Evolutionary conservation across 192 early-diverging fungal genomes (phyloP), one percentile per base, ranked within the genome.

Genomic region (Gorgonomyces haynaldii): DNA sequence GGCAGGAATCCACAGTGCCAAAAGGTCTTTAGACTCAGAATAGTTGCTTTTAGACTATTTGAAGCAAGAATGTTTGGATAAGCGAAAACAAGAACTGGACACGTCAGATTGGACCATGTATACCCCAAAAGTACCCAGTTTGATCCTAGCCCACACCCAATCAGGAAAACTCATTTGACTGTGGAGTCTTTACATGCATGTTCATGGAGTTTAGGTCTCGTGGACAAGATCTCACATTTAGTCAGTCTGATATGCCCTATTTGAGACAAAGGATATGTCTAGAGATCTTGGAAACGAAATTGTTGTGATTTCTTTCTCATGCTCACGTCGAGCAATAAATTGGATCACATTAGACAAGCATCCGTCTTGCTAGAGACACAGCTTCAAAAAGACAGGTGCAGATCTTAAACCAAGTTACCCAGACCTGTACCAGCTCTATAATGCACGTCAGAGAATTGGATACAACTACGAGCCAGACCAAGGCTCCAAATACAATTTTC

Each of bases 161-260:
- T 3, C 94, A 97, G 61, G 37, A 62, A 23, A 97, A 97, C 52
- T 84, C 84, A 12, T 89, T 78, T 41, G 94, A 97, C 67, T 97
- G 94, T 55, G 94, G 94, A 6, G 89, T 95, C 3, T 97, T 97
- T 58, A 81, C 89, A 0, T 82, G 78, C 45, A 81, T 81, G 12
- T 91, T 93, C 72, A 83, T 88, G 4, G 89, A 97, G 47, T 75
- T 78, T 52, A 47, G 64, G 10, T 47, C 78, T 1, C 61, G 86
- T 20, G 60, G 62, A n/a, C 46, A 57, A n/a, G 63, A 62, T 0
- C 81, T 91, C 55, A 67, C 67, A 16, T 91, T 91, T 64, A 58
- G 72, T 2, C 89, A 91, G 50, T 51, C 59, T 8, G 48, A 84
- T 36, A 93, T 92, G 84, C 45, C 53, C 1, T 64, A 76, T 23